Evolutionary conservation across 2,329 filamentous ascomycete genomes (phyloP).

Genomic region (Aspergillus pseudotamarii): DNA sequence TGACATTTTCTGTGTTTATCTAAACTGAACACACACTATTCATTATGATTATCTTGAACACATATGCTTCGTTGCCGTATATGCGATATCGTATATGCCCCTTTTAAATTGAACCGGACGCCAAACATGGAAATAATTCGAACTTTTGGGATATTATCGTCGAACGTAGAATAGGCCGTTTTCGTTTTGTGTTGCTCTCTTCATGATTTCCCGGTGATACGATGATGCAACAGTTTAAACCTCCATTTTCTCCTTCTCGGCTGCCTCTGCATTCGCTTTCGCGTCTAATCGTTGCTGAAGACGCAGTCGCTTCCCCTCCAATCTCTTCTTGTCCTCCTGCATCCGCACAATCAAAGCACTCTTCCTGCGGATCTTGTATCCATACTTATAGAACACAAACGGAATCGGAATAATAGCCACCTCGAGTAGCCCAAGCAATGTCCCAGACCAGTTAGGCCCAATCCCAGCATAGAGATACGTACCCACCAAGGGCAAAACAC

Average conservation of each 20-base stretch:
- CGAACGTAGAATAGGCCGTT: not conserved
- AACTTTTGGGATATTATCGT: conserved; percentile 1
- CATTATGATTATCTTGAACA: conserved; percentile 10
- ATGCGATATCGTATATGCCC: conserved; percentile 5
- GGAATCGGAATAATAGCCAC: conserved; percentile 77
- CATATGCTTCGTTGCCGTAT: not conserved
- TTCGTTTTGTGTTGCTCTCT: not conserved
- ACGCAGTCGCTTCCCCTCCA: conserved; percentile 46
- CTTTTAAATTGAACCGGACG: conserved; percentile 7
- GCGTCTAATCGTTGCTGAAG: conserved; percentile 20
- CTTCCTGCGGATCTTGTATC: conserved; percentile 59
- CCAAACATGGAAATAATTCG: conserved; percentile 2
- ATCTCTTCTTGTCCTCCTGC: conserved; percentile 54
- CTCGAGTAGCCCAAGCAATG: conserved; percentile 73
- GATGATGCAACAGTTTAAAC: conserved; percentile 11
- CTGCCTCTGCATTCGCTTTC: conserved; percentile 6
- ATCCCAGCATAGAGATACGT: conserved; percentile 70
- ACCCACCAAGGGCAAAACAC: conserved; percentile 74
- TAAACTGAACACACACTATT: not conserved
- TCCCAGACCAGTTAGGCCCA: conserved; percentile 77
- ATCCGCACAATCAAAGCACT: conserved; percentile 60
- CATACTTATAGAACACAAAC: conserved; percentile 71
- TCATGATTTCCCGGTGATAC: not conserved
- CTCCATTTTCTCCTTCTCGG: conserved; percentile 23
- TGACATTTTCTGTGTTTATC: not conserved